Evolutionary conservation across 805 yeast species (phyloP).

Genomic region (Ogataea populi-albae): DNA sequence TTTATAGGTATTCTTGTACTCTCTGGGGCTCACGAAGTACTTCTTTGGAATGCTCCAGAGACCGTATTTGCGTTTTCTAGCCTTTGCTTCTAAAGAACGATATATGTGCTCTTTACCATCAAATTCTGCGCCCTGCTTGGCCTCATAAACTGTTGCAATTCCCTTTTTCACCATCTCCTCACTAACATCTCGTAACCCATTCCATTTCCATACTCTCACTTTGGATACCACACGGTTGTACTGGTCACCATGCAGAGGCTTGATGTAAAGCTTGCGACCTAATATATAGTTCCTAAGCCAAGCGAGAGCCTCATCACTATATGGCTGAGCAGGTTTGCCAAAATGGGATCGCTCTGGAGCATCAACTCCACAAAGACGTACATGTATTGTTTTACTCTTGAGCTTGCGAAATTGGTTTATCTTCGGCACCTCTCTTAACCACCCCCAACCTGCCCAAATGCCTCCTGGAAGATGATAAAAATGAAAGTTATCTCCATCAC

Average conservation of each 20-base stretch:
- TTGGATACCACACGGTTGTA: constrained; percentile 85
- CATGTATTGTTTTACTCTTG: constrained; percentile 68
- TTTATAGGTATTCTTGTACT: constrained; percentile 55
- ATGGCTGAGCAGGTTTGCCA: constrained; percentile 91
- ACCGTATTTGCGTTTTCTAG: constrained; percentile 58
- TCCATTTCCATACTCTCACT: constrained; percentile 57
- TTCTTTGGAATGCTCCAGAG: constrained; percentile 52
- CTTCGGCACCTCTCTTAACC: constrained; percentile 70
- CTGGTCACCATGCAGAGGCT: constrained; percentile 82
- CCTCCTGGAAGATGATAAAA: constrained; percentile 96
- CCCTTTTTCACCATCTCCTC: constrained; percentile 84
- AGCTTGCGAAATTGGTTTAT: constrained; percentile 42
- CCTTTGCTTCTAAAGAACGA: constrained; percentile 54
- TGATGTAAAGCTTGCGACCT: constrained; percentile 67
- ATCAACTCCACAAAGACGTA: constrained; percentile 89
- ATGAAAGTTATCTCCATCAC: constrained; percentile 94
- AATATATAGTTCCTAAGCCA: constrained; percentile 71
- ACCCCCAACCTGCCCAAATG: constrained; percentile 83
- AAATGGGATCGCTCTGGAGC: constrained; percentile 96
- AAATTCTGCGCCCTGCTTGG: constrained; percentile 76
- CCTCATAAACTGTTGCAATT: constrained; percentile 84
- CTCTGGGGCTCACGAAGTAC: constrained; percentile 68
- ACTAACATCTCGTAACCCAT: constrained; percentile 77
- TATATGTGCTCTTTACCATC: constrained; percentile 71
- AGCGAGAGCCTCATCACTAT: constrained; percentile 72